Evolutionary conservation across 768 basidiomycete species (phyloP).

Genomic region (Naganishia kalamii): DNA sequence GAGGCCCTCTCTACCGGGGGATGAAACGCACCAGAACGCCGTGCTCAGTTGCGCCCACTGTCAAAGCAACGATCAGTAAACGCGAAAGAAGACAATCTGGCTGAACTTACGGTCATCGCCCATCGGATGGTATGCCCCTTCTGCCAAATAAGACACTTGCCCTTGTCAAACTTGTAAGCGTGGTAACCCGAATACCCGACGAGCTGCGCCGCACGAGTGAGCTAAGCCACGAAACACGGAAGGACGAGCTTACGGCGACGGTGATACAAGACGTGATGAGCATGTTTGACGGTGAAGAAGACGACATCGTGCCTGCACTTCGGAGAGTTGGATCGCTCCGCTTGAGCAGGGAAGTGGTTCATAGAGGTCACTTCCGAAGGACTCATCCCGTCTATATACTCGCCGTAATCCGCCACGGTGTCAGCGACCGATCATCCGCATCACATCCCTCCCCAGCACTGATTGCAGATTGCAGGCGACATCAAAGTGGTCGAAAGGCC

Average conservation of each 20-base stretch:
- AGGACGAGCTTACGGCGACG: neutral
- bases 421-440: no score
- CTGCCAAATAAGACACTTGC: neutral
- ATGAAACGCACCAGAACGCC: no score
- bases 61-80: neutral
- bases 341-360: no score
- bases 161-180: conserved; percentile 3
- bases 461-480: no score
- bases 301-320: neutral
- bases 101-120: conserved; percentile 4
- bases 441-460: no score
- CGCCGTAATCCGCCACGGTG: no score
- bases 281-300: neutral
- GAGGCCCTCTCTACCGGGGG: no score
- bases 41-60: conserved; percentile 13
- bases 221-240: neutral
- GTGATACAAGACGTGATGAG: conserved; percentile 3
- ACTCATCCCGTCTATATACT: no score
- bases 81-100: no score
- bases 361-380: no score
- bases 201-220: neutral
- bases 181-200: conserved; percentile 10
- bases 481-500: no score
- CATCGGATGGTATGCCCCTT: conserved; percentile 2
- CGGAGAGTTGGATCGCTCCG: no score